A percentile compares a stretch with the other conserved stretches of the same genome.
Evolutionary conservation across 306 rosid species (phyloP).

Genomic region (Cucumis melo): DNA sequence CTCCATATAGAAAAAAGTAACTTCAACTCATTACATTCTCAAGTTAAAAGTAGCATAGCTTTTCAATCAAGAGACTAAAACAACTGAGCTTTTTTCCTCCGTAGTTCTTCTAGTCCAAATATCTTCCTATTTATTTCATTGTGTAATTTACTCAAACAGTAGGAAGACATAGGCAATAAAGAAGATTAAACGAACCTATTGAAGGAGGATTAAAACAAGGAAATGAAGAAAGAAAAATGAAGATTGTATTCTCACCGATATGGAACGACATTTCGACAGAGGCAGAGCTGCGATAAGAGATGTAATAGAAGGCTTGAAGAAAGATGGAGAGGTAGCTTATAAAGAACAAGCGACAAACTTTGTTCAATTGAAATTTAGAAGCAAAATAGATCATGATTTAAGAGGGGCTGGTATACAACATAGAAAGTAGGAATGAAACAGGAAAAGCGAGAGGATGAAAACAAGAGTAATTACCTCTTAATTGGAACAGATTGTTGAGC

Average conservation of each 20-base stretch:
- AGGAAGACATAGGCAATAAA: not conserved
- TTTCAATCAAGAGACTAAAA: not conserved
- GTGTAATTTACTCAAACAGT: not conserved
- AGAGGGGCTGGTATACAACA: too few species aligned
- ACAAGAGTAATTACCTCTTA: too few species aligned
- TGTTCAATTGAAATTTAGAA: too few species aligned
- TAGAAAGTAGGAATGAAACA: too few species aligned
- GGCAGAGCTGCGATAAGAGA: not conserved
- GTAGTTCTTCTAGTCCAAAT: not conserved
- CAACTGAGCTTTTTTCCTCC: not conserved
- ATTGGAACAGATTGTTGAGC: too few species aligned
- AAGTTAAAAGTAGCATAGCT: not conserved
- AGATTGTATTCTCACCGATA: not conserved
- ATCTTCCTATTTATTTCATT: not conserved
- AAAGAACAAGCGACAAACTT: too few species aligned
- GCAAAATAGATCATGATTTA: too few species aligned
- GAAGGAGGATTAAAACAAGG: not conserved
- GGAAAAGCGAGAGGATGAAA: too few species aligned
- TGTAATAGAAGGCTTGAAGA: too few species aligned
- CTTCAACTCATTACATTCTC: not conserved
- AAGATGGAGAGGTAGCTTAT: too few species aligned
- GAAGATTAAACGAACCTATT: not conserved
- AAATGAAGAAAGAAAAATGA: not conserved
- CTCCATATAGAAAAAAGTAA: not conserved
- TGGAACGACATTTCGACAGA: not conserved